These are phyloP conservation scores for Hanseniaspora lindneri DNA, from an alignment of 805 yeast species.

Conservation along the genomic window DNA sequence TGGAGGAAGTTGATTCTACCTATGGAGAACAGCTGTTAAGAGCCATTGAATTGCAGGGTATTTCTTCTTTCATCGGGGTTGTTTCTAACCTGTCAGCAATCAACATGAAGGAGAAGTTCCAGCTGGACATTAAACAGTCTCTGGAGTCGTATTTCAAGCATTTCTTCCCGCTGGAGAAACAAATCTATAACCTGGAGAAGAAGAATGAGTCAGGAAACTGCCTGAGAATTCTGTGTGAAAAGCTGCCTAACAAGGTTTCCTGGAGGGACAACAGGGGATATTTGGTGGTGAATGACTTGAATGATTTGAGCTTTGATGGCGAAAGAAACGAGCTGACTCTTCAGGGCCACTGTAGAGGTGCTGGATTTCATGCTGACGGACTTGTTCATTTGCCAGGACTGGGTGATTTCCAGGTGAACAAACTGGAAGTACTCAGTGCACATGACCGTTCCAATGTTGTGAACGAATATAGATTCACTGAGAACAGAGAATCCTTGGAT, in stretches of 20 bases:
- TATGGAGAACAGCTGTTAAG: slow-evolving; percentile 84
- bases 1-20: slow-evolving; percentile 62
- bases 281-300: slow-evolving; percentile 57
- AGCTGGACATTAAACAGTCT: slow-evolving; percentile 54
- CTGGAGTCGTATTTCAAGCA: slow-evolving; percentile 55
- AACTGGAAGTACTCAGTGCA: slow-evolving; percentile 38
- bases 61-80: slow-evolving; percentile 67
- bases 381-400: slow-evolving; percentile 75
- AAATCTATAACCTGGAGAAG: slow-evolving; percentile 57
- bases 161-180: slow-evolving; percentile 72
- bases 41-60: slow-evolving; percentile 84
- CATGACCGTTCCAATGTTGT: slow-evolving; percentile 20
- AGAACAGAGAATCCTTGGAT: slow-evolving; percentile 46
- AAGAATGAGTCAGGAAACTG: slow-evolving; percentile 61
- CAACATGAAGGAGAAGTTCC: slow-evolving; percentile 65
- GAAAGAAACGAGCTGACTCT: slow-evolving; percentile 39
- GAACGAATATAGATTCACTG: slow-evolving; percentile 28
- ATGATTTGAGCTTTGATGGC: slow-evolving; percentile 23
- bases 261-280: slow-evolving; percentile 96
- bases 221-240: slow-evolving; percentile 68
- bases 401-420: slow-evolving; percentile 75
- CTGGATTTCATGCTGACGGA: slow-evolving; percentile 66
- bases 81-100: slow-evolving; percentile 58
- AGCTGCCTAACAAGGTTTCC: slow-evolving; percentile 66
- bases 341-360: slow-evolving; percentile 79